Evolutionary conservation across 345 rosid species (phyloP).

Genomic region (Bruguiera gymnorhiza): DNA sequence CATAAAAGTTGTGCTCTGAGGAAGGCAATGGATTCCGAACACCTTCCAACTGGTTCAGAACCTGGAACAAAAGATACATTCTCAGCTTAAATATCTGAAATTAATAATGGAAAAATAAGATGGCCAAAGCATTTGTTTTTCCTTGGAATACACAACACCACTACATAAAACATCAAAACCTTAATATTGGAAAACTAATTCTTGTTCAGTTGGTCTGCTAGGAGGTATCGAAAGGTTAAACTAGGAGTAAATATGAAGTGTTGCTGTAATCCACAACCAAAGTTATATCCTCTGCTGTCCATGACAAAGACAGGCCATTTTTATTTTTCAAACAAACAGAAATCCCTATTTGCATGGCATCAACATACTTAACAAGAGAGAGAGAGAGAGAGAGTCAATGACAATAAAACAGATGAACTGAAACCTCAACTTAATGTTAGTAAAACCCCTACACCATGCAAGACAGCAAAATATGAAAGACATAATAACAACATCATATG

Average conservation of each 20-base stretch:
- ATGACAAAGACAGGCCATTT: neutral
- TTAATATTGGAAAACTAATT: neutral
- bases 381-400: too few relatives aligned
- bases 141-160: neutral
- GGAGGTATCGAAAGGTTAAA: neutral
- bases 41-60: slow-evolving; percentile 73
- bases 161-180: too few relatives aligned
- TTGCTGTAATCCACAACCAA: too few relatives aligned
- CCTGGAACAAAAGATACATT: slow-evolving; percentile 38
- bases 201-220: neutral
- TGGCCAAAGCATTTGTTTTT: neutral
- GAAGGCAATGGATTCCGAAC: slow-evolving; percentile 80
- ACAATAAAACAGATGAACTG: too few relatives aligned
- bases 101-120: neutral
- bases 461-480: neutral
- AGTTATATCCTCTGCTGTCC: neutral
- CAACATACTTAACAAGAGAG: too few relatives aligned
- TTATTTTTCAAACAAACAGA: neutral
- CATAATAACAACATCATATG: neutral
- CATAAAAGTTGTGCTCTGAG: slow-evolving; percentile 66
- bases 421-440: too few relatives aligned
- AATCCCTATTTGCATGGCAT: too few relatives aligned
- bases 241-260: too few relatives aligned
- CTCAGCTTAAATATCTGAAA: neutral
- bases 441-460: neutral